phyloP scores from a whole-genome alignment of 1,139 yeast genomes.

The Dujonia santamariae region DNA sequence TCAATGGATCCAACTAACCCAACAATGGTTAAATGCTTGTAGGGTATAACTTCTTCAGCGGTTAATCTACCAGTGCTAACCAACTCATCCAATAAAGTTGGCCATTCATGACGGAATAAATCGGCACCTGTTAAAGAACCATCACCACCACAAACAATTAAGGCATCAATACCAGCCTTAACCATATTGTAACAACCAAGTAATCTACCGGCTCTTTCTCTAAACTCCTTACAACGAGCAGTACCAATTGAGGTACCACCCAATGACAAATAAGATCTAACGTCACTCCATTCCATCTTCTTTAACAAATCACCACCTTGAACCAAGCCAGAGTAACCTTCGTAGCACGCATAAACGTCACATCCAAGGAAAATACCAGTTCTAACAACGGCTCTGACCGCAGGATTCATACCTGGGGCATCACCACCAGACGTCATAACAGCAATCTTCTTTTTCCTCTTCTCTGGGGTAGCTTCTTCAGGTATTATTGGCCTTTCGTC shows the following conservation, averaged over 20 bases:
- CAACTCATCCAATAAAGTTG: conserved; percentile 73
- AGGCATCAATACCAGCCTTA: conserved; percentile 86
- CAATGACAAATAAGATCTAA: conserved; percentile 82
- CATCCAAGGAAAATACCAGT: conserved; percentile 88
- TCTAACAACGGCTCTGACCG: conserved; percentile 90
- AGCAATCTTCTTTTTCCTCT: conserved; percentile 61
- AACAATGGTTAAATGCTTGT: conserved; percentile 78
- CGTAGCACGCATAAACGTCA: conserved; percentile 90
- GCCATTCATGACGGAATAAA: conserved; percentile 92
- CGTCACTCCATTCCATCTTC: conserved; percentile 88
- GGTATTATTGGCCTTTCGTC: neutral
- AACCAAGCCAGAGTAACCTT: conserved; percentile 93
- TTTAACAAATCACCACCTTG: conserved; percentile 76
- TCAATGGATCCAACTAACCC: conserved; percentile 97
- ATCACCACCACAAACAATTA: conserved; percentile 98
- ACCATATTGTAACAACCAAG: conserved; percentile 82
- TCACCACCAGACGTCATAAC: conserved; percentile 99
- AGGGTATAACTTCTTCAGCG: conserved; percentile 51
- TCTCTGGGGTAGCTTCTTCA: neutral
- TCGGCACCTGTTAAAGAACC: conserved; percentile 98
- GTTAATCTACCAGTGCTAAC: conserved; percentile 53
- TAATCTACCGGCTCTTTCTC: conserved; percentile 81
- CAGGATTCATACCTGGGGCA: conserved; percentile 98
- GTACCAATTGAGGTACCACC: conserved; percentile 98
- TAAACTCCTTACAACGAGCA: conserved; percentile 84